Evolutionary conservation across 495 filamentous ascomycete species (phyloP), one percentile per base, ranked within the genome.

Genomic region (Astrocystis sublimbata): DNA sequence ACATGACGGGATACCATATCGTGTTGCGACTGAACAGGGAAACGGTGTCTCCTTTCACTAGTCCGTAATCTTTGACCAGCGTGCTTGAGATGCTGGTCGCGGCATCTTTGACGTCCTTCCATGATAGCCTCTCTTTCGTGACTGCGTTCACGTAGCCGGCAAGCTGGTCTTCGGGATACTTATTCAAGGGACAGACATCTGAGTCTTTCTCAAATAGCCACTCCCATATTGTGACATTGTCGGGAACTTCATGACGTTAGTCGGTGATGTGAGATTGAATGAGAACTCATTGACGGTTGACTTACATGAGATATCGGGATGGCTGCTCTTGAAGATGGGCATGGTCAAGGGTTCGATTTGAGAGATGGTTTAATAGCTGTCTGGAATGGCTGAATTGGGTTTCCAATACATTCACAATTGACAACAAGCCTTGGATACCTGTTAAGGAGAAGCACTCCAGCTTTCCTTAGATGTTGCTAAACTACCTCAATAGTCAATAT

Each of bases 1-100:
- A 79, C 13, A 83, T 81, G 12, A 86, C 79, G 2, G 84, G 85
- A 66, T 86, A 87, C 82, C 82, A 85, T 54, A 88, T 82, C 12
- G 78, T 83, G 66, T 86, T 86, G 26, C 75, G 78, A 62, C 77
- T 81, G 66, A 87, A 86, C 2, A 88, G 68, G 0, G 82, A 75
- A 6, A 87, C 78, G 0, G 80, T 81, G 1, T 87, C 69, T 0
- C 81, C 80, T 2, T 69, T 61, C 13, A 72, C 58, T 17, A 88
- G 68, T 1, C 79, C 78, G 71, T 85, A 80, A 17, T 77, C 69
- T 54, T 76, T 77, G 26, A 81, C 79, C 19, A 89, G 73, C 0
- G 82, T 81, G 0, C 84, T 88, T 2, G 83, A 85, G 28, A 88
- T 72, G 62, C 79, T 73, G 0, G 76, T 86, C 6, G 83, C 79